Evolutionary conservation across 1,284 basidiomycete genomes (phyloP), one percentile per base, ranked within the genome.

Genomic region (Cystobasidium sp.): DNA sequence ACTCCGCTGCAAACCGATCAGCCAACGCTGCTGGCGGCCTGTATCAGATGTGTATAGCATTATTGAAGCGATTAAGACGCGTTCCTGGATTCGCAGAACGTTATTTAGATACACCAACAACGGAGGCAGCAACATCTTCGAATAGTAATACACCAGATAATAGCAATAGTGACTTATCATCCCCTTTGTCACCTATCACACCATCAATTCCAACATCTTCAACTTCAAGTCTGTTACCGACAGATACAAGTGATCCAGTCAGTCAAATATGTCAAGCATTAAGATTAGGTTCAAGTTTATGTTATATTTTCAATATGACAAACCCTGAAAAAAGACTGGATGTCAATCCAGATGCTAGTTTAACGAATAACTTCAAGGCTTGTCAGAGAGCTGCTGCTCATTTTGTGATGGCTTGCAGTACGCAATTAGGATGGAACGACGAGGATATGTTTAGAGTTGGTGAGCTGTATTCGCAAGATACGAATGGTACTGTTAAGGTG

Each of bases 401-500:
- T 66, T 87, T 87, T 76, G 83, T 84, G 76, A 86, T 87, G 82
- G 84, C 85, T 1, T 80, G 78, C 65, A 84, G 84, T 70, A 83
- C 84, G 74, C 83, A 84, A 39, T 78, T 86, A 67, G 85, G 84
- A 75, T 84, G 83, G 81, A 76, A 78, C 37, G 81, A 81, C 44
- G 82, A 83, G 46, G 85, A 86, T 67, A 81, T 85, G 44, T 87
- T 86, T 80, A 85, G 85, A 7, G 86, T 98, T 68, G 91, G 91
- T 71, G 85, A 86, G 79, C 82, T 87, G 85, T 91, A 94, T 83
- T 89, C 92, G 61, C 90, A 92, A 79, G 92, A 92, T 51, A 96
- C 93, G 10, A 95, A 97, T 78, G 95, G 94, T 12, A 87, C 98
- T 77, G 95, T 97, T 80, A 96, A 95, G 88, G 94, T 94, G 71